A percentile compares a stretch with the other conserved stretches of the same genome.
Conservation (phyloP, 306 rosid species). For the Cicer cuneatum region DNA sequence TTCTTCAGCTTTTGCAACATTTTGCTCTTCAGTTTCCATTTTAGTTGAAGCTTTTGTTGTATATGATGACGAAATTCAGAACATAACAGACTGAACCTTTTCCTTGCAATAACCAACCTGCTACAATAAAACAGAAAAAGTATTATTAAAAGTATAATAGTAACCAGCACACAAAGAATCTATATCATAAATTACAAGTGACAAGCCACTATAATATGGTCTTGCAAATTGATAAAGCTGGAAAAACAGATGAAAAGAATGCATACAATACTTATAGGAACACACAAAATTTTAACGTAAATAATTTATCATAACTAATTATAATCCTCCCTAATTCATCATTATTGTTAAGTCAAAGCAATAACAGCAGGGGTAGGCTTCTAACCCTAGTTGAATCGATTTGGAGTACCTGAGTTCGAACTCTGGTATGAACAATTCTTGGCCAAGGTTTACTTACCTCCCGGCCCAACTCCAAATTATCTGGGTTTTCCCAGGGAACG, state of each 20-base stretch:
- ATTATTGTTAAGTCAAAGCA: not conserved
- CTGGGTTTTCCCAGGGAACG: no score
- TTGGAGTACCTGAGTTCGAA: no score
- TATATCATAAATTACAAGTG: constrained; percentile 9
- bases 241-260: not conserved
- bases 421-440: no score
- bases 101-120: constrained; percentile 41
- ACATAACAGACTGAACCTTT: constrained; percentile 44
- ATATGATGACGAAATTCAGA: constrained; percentile 45
- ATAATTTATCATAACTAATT: not conserved
- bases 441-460: no score
- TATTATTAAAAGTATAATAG: constrained; percentile 23
- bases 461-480: no score
- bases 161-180: constrained; percentile 1
- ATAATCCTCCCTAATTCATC: constrained; percentile 24
- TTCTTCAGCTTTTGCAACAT: constrained; percentile 74
- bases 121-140: constrained; percentile 31
- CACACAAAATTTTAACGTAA: not conserved
- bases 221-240: not conserved
- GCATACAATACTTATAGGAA: not conserved
- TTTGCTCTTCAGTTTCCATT: constrained; percentile 69
- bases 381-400: no score
- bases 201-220: not conserved
- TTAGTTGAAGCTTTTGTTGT: constrained; percentile 45
- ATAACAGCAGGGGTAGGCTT: not conserved